phyloP scores from a whole-genome alignment of 805 yeast species.

The Pichia insulana region DNA sequence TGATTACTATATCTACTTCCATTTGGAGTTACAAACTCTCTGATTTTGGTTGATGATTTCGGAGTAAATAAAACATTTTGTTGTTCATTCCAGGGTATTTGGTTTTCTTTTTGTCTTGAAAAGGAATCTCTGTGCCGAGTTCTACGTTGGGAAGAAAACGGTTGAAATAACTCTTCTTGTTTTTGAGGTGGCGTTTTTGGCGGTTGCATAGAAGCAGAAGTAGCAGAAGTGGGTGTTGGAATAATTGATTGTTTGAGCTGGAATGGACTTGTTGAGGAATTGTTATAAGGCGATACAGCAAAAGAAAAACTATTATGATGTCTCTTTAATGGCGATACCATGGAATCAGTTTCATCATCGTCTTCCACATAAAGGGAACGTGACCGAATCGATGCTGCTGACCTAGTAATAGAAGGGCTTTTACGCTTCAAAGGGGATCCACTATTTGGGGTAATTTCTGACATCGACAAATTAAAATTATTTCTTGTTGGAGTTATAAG shows the following conservation, averaged over 20 bases:
- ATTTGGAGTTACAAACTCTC: slow-evolving; percentile 25
- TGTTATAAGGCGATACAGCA: slow-evolving; percentile 21
- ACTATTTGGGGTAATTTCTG: slow-evolving; percentile 10
- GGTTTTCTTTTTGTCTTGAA: neutral
- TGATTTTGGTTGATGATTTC: slow-evolving; percentile 13
- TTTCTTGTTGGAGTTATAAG: slow-evolving; percentile 10
- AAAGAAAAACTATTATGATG: slow-evolving; percentile 22
- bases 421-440: slow-evolving; percentile 25
- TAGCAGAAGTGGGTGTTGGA: slow-evolving; percentile 11
- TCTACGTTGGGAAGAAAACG: neutral
- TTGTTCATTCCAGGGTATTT: slow-evolving; percentile 10
- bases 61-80: slow-evolving; percentile 27
- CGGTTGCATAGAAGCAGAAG: slow-evolving; percentile 15
- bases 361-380: slow-evolving; percentile 2
- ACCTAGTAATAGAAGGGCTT: slow-evolving; percentile 11
- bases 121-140: neutral
- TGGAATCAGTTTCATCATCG: slow-evolving; percentile 5
- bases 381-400: neutral
- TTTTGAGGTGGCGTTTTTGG: slow-evolving; percentile 27
- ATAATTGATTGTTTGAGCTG: slow-evolving; percentile 11
- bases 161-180: slow-evolving; percentile 3
- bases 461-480: slow-evolving; percentile 1
- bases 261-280: slow-evolving; percentile 15
- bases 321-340: slow-evolving; percentile 23
- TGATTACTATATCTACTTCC: slow-evolving; percentile 10